Base-by-base conservation (phyloP, 208 protist genomes). In the Tritrichomonas foetus region DNA sequence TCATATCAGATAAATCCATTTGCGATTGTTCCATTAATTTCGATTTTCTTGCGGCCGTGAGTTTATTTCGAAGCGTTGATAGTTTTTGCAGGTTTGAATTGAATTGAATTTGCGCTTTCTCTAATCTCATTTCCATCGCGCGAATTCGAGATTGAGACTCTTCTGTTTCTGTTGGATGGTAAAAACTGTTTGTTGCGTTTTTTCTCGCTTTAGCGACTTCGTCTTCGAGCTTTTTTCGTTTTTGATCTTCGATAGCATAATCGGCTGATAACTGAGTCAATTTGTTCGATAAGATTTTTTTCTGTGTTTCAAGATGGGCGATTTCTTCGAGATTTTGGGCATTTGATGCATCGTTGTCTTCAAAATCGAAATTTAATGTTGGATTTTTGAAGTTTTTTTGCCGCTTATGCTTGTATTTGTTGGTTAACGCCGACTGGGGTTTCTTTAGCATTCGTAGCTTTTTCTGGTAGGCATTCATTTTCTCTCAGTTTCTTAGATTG, bases 221-320 rank as follows among this genome's bases (percentile, higher is more conserved):
- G 13, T 84, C 74, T 84, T 84, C 74, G 3, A 84, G 22, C n/a
- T 5, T 44, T n/a, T 53, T 49, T 53, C 74, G 49, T 84, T 84
- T 84, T 53, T 84, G 36, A 53, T 84, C 74, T 53, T 84, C 74
- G 20, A 47, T 22, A 39, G 78, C 78, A n/a, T 57, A 89, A 47
- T 89, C 78, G 30, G 41, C 47, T 36, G 41, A 61, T 57, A 89
- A 57, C 20, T 44, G n/a, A n/a, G n/a, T 57, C 20, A 89, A 57
- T 57, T 89, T 89, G 30, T 89, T 89, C 11, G 47, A 61, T 61
- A 39, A 89, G 30, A 47, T 61, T 89, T 30, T 89, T 89, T 89
- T 89, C 47, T 39, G 47, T n/a, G 11, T 53, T 89, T 61, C 44
- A 33, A 61, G 57, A 61, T 61, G 53, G 16, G 16, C 53, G 16